These are phyloP conservation scores for Cystobasidiopsis lactophilus DNA, from an alignment of 768 basidiomycete genomes.

Conservation along the genomic window DNA sequence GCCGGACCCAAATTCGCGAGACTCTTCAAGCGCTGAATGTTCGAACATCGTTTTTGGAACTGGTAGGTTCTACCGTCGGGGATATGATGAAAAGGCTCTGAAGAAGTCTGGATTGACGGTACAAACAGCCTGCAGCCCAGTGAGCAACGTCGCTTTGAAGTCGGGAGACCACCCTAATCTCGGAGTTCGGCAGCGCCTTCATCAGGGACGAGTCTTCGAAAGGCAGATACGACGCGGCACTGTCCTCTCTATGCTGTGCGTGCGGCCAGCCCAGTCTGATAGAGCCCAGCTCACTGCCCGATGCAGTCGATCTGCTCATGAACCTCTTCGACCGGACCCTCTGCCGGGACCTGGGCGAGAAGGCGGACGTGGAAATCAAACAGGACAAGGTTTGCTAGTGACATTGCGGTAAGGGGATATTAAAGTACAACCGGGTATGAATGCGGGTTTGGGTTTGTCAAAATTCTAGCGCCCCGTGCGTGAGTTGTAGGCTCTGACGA, in stretches of 20 bases:
- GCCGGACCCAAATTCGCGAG: conserved; percentile 62
- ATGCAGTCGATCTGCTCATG: conserved; percentile 38
- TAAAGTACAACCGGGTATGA: background rate
- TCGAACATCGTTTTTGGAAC: background rate
- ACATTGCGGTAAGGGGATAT: too few relatives aligned
- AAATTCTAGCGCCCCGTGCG: background rate
- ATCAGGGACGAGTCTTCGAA: conserved; percentile 71
- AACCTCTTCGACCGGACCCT: conserved; percentile 80
- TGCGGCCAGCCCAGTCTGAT: conserved; percentile 24
- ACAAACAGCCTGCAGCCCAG: background rate
- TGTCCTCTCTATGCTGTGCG: conserved; percentile 54
- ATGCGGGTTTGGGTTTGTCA: background rate
- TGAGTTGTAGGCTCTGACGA: background rate
- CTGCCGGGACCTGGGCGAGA: conserved; percentile 61
- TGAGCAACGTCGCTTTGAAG: conserved; percentile 38
- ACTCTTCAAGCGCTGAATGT: conserved; percentile 28
- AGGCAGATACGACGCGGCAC: conserved; percentile 70
- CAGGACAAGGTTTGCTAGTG: conserved; percentile 64
- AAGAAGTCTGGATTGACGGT: background rate
- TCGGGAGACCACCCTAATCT: conserved; percentile 44
- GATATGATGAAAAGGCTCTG: too few relatives aligned
- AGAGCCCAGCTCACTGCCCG: background rate
- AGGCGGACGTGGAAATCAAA: conserved; percentile 28
- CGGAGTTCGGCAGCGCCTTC: conserved; percentile 44
- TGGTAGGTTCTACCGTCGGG: background rate